Evolutionary conservation across 352 stramenopile genomes (phyloP), one percentile per base, ranked within the genome.

Genomic region (Phytopythium montanum): DNA sequence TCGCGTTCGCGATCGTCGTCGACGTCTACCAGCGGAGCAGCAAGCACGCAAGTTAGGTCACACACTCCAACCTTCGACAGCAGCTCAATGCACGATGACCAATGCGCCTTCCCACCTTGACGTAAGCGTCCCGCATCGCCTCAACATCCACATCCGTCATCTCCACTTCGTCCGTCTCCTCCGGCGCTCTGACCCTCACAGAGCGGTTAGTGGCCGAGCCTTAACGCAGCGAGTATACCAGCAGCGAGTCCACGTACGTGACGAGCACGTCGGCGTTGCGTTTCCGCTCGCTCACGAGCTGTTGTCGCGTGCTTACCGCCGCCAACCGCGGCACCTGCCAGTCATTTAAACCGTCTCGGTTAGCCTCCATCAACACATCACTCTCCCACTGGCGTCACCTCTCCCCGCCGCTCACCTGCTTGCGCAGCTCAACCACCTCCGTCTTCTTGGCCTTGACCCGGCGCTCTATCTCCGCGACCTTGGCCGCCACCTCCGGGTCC

Each of bases 241-340:
- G n/a, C n/a, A n/a, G n/a, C n/a, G n/a, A n/a, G n/a, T n/a, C n/a
- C 2, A 72, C 63, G 28, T 56, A 79, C 81, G 68, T 71, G 38
- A 88, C 55, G 16, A 81, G 59, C 5, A 88, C 75, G 31, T 88
- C 65, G 1, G 75, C 68, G 8, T 74, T 70, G 13, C 81, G 76
- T 42, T 91, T 91, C 23, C 81, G 79, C 31, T 70, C 66, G 33
- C 75, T 80, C 29, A 68, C 69, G 7, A 91, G 64, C 46, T 88
- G 75, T 26, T 66, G 56, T 16, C 79, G 75, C 10, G 69, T 85
- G 53, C 80, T 78, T 36, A 73, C 69, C 6, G 79, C 79, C 13
- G 75, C 81, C 39, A 88, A 60, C 5, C 67, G 66, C 14, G 81
- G 79, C 4, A 90, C 77, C 74, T 87, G 48, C 31, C 54, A 21